These are phyloP conservation scores for Euphorbia schlechtendalii DNA, from an alignment of 441 rosid genomes.

Conservation along the genomic window DNA sequence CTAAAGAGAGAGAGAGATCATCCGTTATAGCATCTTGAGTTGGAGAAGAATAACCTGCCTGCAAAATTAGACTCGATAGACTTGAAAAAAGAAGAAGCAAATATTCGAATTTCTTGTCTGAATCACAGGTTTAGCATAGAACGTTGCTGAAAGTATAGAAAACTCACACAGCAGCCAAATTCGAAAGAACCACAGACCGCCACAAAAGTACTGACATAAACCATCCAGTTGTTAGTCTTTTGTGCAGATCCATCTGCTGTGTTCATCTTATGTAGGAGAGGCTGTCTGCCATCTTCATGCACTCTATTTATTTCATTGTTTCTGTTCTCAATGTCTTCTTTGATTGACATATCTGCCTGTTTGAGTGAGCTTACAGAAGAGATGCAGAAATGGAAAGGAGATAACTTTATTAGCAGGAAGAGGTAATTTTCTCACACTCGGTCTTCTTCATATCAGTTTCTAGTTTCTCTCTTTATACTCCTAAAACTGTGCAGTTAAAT, in stretches of 20 bases:
- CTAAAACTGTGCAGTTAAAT: neutral
- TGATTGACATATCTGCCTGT: conserved; percentile 28
- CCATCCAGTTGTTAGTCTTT: conserved; percentile 44
- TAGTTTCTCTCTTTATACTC: neutral
- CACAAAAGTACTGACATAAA: conserved; percentile 70
- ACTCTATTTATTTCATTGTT: neutral
- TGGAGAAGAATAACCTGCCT: conserved; percentile 94
- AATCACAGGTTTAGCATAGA: too few relatives aligned
- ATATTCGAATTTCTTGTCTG: neutral
- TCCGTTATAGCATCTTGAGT: conserved; percentile 64
- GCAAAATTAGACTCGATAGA: conserved; percentile 25
- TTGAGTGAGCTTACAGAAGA: conserved; percentile 12
- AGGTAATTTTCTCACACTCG: neutral
- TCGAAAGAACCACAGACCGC: conserved; percentile 86
- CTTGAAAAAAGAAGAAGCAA: neutral
- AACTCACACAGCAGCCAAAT: conserved; percentile 86
- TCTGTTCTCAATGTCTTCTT: conserved; percentile 29
- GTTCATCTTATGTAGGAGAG: conserved; percentile 31
- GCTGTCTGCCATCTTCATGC: conserved; percentile 27
- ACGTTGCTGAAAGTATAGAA: neutral
- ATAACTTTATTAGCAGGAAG: neutral
- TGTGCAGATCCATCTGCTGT: conserved; percentile 19
- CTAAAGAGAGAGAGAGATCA: conserved; percentile 58
- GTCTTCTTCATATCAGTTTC: neutral
- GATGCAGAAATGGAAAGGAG: neutral